phyloP scores from a whole-genome alignment of 192 early-diverging fungal species.

The Rhizophagus prolifer region DNA sequence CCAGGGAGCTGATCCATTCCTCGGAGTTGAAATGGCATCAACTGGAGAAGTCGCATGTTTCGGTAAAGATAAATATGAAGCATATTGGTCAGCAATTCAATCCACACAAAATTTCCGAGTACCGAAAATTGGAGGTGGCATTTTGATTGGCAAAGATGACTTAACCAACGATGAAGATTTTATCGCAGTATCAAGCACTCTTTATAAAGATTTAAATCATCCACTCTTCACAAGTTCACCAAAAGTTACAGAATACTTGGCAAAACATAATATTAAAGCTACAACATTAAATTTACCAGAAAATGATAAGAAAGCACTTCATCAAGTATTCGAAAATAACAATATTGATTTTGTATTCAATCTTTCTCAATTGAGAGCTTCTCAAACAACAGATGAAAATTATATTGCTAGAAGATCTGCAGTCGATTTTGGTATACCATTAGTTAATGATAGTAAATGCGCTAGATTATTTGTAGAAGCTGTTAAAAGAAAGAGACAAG shows the following conservation, averaged over 20 bases:
- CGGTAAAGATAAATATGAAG: constrained; percentile 96
- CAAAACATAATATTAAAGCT: constrained; percentile 38
- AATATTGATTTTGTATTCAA: constrained; percentile 73
- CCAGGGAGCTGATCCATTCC: constrained; percentile 93
- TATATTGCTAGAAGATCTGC: constrained; percentile 92
- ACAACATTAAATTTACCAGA: constrained; percentile 54
- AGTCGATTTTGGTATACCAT: constrained; percentile 93
- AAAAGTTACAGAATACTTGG: constrained; percentile 53
- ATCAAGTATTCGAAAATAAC: constrained; percentile 56
- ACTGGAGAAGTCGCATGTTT: constrained; percentile 99
- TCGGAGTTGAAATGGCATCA: constrained; percentile 99
- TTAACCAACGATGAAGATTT: constrained; percentile 72
- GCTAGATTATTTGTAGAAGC: constrained; percentile 93
- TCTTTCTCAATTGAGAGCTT: constrained; percentile 65
- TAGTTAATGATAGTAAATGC: constrained; percentile 94
- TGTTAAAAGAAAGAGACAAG: constrained; percentile 50
- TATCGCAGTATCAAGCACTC: constrained; percentile 64
- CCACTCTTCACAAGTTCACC: constrained; percentile 68
- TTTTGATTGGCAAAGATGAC: constrained; percentile 70
- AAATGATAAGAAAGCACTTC: constrained; percentile 55
- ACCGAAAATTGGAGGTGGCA: constrained; percentile 63
- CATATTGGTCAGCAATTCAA: constrained; percentile 93
- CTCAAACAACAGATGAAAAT: constrained; percentile 55
- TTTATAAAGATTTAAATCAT: constrained; percentile 63
- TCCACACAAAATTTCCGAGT: constrained; percentile 94